These are phyloP conservation scores for Paulownia fortunei DNA, from an alignment of 257 asterid species.

Conservation along the genomic window DNA sequence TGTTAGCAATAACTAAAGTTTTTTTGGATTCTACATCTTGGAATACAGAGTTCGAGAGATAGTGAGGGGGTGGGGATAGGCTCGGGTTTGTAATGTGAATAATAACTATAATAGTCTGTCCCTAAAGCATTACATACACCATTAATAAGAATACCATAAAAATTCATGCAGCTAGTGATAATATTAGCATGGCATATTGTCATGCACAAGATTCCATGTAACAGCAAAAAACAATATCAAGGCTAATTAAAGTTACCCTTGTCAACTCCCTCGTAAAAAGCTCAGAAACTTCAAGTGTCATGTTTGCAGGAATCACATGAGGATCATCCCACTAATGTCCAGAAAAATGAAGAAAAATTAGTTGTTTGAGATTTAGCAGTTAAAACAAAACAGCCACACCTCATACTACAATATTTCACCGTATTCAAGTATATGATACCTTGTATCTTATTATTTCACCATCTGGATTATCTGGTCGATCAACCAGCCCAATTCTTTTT, in stretches of 20 bases:
- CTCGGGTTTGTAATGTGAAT: too few species aligned
- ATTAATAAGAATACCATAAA: background rate
- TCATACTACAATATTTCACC: slow-evolving; percentile 22
- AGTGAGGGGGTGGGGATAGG: too few species aligned
- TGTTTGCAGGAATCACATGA: slow-evolving; percentile 78
- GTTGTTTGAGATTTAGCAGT: slow-evolving; percentile 20
- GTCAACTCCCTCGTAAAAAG: slow-evolving; percentile 90
- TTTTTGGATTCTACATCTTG: too few species aligned
- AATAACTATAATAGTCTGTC: background rate
- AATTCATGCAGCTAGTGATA: background rate
- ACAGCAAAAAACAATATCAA: slow-evolving; percentile 16
- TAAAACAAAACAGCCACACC: slow-evolving; percentile 23
- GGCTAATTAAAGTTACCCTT: slow-evolving; percentile 63
- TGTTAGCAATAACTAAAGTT: too few species aligned
- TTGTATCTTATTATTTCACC: slow-evolving; percentile 79
- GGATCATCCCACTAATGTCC: slow-evolving; percentile 95
- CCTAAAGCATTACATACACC: background rate
- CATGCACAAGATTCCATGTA: background rate
- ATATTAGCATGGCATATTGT: background rate
- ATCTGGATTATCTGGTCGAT: slow-evolving; percentile 86
- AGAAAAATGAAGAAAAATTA: slow-evolving; percentile 35
- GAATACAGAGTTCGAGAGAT: too few species aligned
- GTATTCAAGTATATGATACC: slow-evolving; percentile 49
- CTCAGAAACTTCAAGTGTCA: slow-evolving; percentile 94
- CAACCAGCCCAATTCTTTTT: slow-evolving; percentile 70